Evolutionary conservation across 805 yeast species (phyloP).

Genomic region (Zygosaccharomyces pseudorouxii): DNA sequence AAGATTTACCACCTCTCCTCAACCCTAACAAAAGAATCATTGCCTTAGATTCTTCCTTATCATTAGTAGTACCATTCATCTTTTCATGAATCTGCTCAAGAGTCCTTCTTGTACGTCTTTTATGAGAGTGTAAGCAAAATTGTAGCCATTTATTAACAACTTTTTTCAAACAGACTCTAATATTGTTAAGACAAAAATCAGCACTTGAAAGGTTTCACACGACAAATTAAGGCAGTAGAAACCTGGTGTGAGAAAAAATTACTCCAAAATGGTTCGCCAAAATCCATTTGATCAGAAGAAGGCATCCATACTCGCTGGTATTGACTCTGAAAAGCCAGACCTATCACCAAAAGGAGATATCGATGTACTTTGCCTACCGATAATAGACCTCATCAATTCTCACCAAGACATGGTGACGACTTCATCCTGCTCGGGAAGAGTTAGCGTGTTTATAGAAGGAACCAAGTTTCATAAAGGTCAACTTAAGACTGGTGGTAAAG

Average conservation of each 20-base stretch:
- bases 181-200: not conserved
- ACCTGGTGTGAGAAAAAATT: too few relatives aligned
- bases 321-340: slow-evolving; percentile 47
- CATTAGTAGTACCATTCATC: slow-evolving; percentile 1
- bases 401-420: slow-evolving; percentile 73
- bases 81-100: not conserved
- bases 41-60: slow-evolving; percentile 54
- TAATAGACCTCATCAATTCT: slow-evolving; percentile 62
- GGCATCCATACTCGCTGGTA: slow-evolving; percentile 47
- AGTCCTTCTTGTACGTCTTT: not conserved
- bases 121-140: not conserved
- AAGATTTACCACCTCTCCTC: slow-evolving; percentile 87
- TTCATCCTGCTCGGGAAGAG: slow-evolving; percentile 83
- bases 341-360: slow-evolving; percentile 85
- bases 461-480: slow-evolving; percentile 37
- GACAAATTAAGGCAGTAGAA: not conserved
- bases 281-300: slow-evolving; percentile 70
- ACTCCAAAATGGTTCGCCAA: slow-evolving; percentile 20
- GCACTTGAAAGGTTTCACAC: not conserved
- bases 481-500: slow-evolving; percentile 69
- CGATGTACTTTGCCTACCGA: slow-evolving; percentile 69
- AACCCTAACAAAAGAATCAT: slow-evolving; percentile 85
- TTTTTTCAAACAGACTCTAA: not conserved
- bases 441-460: slow-evolving; percentile 79
- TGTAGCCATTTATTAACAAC: not conserved